Evolutionary conservation across 352 stramenopile species (phyloP).

Genomic region (Globisporangium okanoganense): DNA sequence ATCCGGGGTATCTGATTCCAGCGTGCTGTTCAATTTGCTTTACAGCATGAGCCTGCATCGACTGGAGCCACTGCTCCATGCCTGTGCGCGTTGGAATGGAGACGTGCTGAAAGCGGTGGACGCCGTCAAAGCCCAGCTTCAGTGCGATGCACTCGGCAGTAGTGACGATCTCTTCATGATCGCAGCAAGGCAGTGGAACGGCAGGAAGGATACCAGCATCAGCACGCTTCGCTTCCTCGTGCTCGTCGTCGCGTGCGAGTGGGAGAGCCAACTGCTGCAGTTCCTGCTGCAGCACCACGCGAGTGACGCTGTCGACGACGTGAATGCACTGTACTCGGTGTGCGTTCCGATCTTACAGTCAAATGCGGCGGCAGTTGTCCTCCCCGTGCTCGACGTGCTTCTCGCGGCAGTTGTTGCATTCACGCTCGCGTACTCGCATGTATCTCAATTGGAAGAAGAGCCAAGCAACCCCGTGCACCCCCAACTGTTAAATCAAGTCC

Average conservation of each 20-base stretch:
- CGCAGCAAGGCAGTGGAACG: slow-evolving; percentile 17
- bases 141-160: not conserved
- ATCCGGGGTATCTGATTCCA: slow-evolving; percentile 1
- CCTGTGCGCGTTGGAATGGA: not conserved
- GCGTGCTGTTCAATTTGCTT: no score
- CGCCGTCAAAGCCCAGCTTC: not conserved
- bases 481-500: not conserved
- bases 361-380: not conserved
- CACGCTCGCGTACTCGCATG: not conserved
- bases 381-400: slow-evolving; percentile 3
- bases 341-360: not conserved
- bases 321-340: slow-evolving; percentile 11
- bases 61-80: slow-evolving; percentile 4
- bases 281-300: slow-evolving; percentile 31
- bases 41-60: not conserved
- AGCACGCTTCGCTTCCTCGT: slow-evolving; percentile 17
- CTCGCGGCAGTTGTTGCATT: slow-evolving; percentile 1
- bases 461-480: not conserved
- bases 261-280: slow-evolving; percentile 27
- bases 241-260: slow-evolving; percentile 19
- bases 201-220: not conserved
- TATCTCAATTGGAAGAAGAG: not conserved
- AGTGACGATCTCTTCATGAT: slow-evolving; percentile 19
- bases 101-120: not conserved
- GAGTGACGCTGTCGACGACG: slow-evolving; percentile 22